These are phyloP conservation scores for Alternaria dauci DNA, from an alignment of 2,329 filamentous ascomycete genomes.

Conservation along the genomic window DNA sequence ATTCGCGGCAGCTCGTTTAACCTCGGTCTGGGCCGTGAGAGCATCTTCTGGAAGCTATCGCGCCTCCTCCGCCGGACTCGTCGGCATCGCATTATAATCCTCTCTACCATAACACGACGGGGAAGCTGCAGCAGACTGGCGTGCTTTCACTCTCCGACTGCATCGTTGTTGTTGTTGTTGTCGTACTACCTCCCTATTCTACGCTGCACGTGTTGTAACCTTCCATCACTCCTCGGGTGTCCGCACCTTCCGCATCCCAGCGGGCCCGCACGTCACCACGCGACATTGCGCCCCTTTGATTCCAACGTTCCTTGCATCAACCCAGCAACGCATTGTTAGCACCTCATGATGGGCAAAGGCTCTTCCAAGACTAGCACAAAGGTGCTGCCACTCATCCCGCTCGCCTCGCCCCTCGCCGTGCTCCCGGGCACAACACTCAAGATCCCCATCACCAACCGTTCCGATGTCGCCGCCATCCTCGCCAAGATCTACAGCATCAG, in stretches of 20 bases:
- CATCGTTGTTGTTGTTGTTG: background rate
- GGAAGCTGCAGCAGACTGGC: background rate
- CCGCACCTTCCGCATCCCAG: slow-evolving; percentile 14
- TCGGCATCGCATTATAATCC: background rate
- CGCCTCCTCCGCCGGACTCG: slow-evolving; percentile 7
- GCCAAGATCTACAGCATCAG: slow-evolving; percentile 83
- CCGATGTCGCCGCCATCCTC: slow-evolving; percentile 88
- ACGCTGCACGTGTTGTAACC: background rate
- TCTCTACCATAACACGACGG: background rate
- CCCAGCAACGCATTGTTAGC: slow-evolving; percentile 5
- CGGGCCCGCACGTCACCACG: slow-evolving; percentile 21
- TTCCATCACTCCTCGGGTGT: slow-evolving; percentile 7
- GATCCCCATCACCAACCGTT: slow-evolving; percentile 81
- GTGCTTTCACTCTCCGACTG: background rate
- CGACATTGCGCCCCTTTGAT: slow-evolving; percentile 6
- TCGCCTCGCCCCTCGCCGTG: slow-evolving; percentile 81
- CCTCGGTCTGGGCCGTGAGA: slow-evolving; percentile 24
- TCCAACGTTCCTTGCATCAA: background rate
- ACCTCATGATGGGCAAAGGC: slow-evolving; percentile 46
- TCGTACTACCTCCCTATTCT: background rate
- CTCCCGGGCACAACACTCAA: slow-evolving; percentile 86
- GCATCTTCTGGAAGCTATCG: slow-evolving; percentile 32
- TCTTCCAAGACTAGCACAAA: slow-evolving; percentile 46
- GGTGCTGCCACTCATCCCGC: slow-evolving; percentile 78
- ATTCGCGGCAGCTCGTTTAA: slow-evolving; percentile 15